Evolutionary conservation across 768 basidiomycete genomes (phyloP), one percentile per base, ranked within the genome.

Genomic region (Chalciporus chontae): DNA sequence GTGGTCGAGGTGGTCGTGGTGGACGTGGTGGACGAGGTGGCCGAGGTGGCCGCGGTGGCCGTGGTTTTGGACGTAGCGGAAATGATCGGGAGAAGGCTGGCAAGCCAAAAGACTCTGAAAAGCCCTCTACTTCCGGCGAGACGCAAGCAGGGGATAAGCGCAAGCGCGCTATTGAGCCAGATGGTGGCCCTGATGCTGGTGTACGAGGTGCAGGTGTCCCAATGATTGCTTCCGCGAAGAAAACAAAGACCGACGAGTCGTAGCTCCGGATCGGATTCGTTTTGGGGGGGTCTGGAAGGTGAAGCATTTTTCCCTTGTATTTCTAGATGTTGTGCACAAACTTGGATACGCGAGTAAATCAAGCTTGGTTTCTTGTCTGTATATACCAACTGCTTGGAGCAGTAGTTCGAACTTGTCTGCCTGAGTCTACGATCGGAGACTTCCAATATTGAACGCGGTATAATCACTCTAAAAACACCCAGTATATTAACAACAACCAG

Each of bases 101-200:
- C 31, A 55, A 52, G 18, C 53, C 50, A 15, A 59, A 47, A 3
- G 55, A 51, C 9, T 61, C 54, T 4, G 51, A 53, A 10, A 57
- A 69, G 10, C 55, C 43, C 5, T 44, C 63, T 17, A 52, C 59
- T 3, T 60, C 58, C 10, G 71, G 63, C 4, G 77, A 71, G 8
- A 80, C 79, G 37, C 71, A 72, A 51, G 65, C 71, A 2, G 87
- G 86, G 24, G 85, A 85, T 55, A 91, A 91, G 72, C 73, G 88
- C 51, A 91, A 90, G 65, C 79, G 86, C 34, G 82, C 77, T 1
- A 73, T 87, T 0, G 88, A 90, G 61, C 87, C 87, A 2, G 88
- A 90, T 59, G 88, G 87, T 56, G 88, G 84, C 0, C 80, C 83
- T 3, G 79, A 84, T 57, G 73, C 76, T 23, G 87, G 87, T 9